Base-by-base conservation (phyloP, 1,284 basidiomycete genomes). In the Cryptococcus neoformans region DNA sequence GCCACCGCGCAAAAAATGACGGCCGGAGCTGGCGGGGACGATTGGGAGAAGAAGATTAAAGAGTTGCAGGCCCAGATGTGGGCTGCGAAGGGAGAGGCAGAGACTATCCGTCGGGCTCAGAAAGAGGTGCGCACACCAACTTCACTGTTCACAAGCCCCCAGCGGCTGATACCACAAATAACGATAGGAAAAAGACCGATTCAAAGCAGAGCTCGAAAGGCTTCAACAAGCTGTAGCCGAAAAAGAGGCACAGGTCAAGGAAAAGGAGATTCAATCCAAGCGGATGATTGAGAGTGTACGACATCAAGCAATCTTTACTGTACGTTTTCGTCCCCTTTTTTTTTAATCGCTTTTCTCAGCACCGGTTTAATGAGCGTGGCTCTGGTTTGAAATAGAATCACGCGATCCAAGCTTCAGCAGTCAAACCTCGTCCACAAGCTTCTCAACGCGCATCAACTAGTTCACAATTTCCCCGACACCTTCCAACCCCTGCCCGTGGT, bases 221-320 rank as follows among this genome's bases (percentile, higher is more conserved):
- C 49, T 69, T 7, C 53, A 60, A 38, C 48, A 55, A 12, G 56
- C 67, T 42, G 55, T 74, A 3, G 62, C 60, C 0, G 66, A 73
- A 16, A 64, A 69, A 57, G 68, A 72, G 38, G 51, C 38, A n/a
- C 58, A 64, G 38, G 60, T 71, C 39, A 60, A 62, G 12, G 60
- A 64, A 8, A 63, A 58, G 17, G 72, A 71, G 42, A 57, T 54
- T n/a, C 70, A 73, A 36, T 55, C 57, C 3, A 62, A 58, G 41
- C 58, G 66, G 34, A 56, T 64, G 41, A 41, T 76, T 9, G 72
- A 76, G 48, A 73, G 65, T 54, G 60, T 73, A 34, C 68, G 67
- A 49, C 70, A 66, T 49, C 72, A 76, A 55, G 72, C 72, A 1
- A 68, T 74, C 11, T 74, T 76, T 44, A 65, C 66, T 17, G 74